Evolutionary conservation across 2,329 filamentous ascomycete species (phyloP).

Genomic region (Didymella lethalis): DNA sequence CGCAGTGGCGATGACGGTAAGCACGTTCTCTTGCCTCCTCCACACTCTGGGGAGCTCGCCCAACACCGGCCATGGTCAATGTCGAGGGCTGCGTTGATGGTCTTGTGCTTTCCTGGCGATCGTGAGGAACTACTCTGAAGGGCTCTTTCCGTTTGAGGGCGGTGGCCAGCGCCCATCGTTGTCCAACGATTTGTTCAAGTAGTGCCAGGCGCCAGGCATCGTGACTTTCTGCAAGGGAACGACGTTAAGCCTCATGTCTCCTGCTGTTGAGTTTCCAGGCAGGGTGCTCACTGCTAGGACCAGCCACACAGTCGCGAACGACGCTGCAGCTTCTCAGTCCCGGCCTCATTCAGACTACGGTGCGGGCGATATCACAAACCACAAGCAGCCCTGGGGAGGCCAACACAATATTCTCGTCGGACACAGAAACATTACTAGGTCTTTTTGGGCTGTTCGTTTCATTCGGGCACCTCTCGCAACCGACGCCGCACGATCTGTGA

Average conservation of each 20-base stretch:
- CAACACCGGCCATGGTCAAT: constrained; percentile 8
- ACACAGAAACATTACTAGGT: too few species aligned
- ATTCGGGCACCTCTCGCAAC: too few species aligned
- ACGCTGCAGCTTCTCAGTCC: too few species aligned
- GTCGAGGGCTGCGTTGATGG: neutral
- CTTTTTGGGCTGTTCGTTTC: too few species aligned
- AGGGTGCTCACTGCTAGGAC: neutral
- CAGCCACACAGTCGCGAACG: too few species aligned
- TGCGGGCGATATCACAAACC: too few species aligned
- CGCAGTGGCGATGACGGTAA: constrained; percentile 17
- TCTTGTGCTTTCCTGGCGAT: neutral
- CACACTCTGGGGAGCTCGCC: constrained; percentile 10
- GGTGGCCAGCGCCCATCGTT: neutral
- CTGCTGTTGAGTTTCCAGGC: neutral
- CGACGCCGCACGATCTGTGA: too few species aligned
- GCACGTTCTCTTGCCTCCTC: constrained; percentile 10
- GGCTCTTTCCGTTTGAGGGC: neutral
- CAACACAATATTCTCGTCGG: too few species aligned
- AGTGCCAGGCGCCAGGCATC: neutral
- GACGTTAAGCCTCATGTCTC: neutral
- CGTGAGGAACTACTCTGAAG: neutral
- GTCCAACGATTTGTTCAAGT: neutral
- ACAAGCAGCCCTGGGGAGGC: too few species aligned
- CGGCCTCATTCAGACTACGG: too few species aligned
- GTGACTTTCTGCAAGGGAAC: neutral